Conservation (phyloP, 2,329 filamentous ascomycete species). For the Metarhizium guizhouense region DNA sequence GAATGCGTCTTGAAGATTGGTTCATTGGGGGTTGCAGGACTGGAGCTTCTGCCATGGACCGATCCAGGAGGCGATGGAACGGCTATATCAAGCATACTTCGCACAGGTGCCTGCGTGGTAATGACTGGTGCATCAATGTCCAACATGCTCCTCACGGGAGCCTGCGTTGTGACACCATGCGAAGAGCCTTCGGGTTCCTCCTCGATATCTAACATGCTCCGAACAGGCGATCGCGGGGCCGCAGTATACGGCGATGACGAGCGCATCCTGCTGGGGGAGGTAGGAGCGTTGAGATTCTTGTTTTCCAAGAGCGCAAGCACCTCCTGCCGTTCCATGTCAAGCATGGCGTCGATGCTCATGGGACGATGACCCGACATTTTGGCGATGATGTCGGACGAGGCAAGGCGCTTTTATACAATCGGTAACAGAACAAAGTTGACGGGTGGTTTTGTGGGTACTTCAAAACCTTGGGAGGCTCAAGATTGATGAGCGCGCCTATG, state of each 20-base stretch:
- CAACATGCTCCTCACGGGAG: conserved; percentile 57
- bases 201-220: conserved; percentile 58
- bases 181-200: conserved; percentile 18
- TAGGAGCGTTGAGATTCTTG: conserved; percentile 20
- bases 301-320: conserved; percentile 61
- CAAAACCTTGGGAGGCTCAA: neutral
- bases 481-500: neutral
- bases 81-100: conserved; percentile 46
- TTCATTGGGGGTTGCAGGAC: conserved; percentile 22
- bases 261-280: conserved; percentile 28
- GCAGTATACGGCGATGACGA: conserved; percentile 46
- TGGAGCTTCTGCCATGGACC: conserved; percentile 20
- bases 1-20: conserved; percentile 13
- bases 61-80: conserved; percentile 23
- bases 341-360: conserved; percentile 69
- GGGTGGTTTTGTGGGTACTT: neutral
- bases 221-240: conserved; percentile 55
- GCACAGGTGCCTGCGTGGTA: conserved; percentile 28
- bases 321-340: conserved; percentile 70
- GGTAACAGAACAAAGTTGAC: neutral
- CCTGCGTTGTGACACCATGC: conserved; percentile 29
- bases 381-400: neutral
- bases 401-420: neutral
- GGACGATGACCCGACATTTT: conserved; percentile 29
- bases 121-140: conserved; percentile 40